A percentile compares a stretch with the other conserved stretches of the same genome.
These are phyloP conservation scores for Penicillium rolfsii DNA, from an alignment of 2,329 filamentous ascomycete species.

Conservation along the genomic window DNA sequence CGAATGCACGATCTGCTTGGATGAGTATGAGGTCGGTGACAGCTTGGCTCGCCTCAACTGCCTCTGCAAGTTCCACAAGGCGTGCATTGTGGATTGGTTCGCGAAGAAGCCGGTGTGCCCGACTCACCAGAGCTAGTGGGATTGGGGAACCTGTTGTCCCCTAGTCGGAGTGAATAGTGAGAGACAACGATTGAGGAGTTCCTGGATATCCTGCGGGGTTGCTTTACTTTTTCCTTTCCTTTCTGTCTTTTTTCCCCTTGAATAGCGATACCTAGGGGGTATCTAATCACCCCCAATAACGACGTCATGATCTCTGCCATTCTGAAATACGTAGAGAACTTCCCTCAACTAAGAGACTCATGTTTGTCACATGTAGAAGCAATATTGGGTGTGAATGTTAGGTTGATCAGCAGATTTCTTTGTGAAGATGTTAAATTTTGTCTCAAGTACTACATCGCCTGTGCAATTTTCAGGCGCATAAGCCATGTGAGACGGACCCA, in stretches of 20 bases:
- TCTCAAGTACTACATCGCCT: neutral
- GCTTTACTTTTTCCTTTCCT: conserved; percentile 1
- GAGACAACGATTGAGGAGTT: neutral
- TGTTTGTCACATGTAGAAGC: too few species aligned
- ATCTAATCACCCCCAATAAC: conserved; percentile 9
- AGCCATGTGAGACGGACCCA: neutral
- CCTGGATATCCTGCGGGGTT: neutral
- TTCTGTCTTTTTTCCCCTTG: neutral
- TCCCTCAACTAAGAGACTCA: too few species aligned
- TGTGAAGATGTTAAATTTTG: neutral
- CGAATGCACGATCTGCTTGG: conserved; percentile 68
- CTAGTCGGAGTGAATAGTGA: neutral
- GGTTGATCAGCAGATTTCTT: neutral
- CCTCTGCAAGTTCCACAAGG: conserved; percentile 66
- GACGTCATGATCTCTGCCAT: neutral
- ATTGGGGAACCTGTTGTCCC: neutral
- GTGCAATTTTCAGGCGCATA: neutral
- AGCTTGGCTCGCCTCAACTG: conserved; percentile 64
- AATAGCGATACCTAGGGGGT: conserved; percentile 8
- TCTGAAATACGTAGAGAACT: too few species aligned
- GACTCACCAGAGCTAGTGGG: conserved; percentile 55
- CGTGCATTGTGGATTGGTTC: conserved; percentile 65
- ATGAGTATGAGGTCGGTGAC: conserved; percentile 65
- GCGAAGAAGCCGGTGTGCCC: conserved; percentile 62
- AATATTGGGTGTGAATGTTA: too few species aligned